Base-by-base conservation (phyloP, 495 filamentous ascomycete species). In the Aspergillus incahuasiensis region DNA sequence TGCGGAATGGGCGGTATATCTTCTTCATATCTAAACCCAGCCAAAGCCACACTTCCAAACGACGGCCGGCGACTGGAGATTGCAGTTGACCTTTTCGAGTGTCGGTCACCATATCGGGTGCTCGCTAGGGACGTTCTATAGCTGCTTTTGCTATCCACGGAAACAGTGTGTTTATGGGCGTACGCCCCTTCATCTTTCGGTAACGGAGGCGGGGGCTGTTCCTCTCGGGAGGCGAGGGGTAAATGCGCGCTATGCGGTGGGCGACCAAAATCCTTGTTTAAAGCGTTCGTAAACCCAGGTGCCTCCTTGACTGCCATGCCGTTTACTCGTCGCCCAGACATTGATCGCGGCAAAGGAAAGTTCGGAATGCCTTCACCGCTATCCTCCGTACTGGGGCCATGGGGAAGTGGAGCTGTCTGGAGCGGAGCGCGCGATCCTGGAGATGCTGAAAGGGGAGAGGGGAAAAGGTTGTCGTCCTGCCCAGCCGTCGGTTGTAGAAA, bases 331-430 rank as follows among this genome's bases (percentile, higher is more conserved):
- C 66, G 58, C 15, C 62, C 63, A 6, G 67, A 66, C 60, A 76
- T 69, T 28, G 74, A 70, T 18, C 66, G 74, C 1, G 68, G 66
- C 65, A 73, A 78, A 47, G 76, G 84, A 67, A 86, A 87, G 54
- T 66, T 76, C 8, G 86, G 82, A 57, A 88, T 87, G 0, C 82
- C 76, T 52, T 88, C 86, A 48, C 83, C 64, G 55, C 82, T 81
- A 24, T 73, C 64, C 48, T 39, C 28, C 21, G 70, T 44, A 19
- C 16, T 74, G 68, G 19, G 74, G 78, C 44, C 65, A 61, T 25
- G 62, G 49, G 21, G 74, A 72, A 45, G 77, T 54, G 9, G 78
- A 77, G 16, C 75, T 69, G 63, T 58, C 34, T 62, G 68, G 53
- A 72, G 66, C 6, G 76, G 74, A 42, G 71, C 64, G 68, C 75